A percentile compares a stretch with the other conserved stretches of the same genome.
phyloP scores from a whole-genome alignment of 2,329 filamentous ascomycete genomes.

The Trichoderma breve region DNA sequence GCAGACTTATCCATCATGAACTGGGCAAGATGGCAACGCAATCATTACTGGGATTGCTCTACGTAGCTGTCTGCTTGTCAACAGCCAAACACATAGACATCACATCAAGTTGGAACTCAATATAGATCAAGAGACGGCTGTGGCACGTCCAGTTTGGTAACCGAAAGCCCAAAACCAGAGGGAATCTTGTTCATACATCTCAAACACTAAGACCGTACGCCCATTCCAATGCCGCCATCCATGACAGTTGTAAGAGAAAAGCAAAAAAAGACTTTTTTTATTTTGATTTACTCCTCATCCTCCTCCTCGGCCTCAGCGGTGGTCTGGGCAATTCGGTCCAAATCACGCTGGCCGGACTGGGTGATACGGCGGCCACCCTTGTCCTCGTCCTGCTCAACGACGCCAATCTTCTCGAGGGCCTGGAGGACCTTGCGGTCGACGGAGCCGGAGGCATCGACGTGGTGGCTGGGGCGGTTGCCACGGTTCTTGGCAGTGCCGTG shows the following conservation, averaged over 20 bases:
- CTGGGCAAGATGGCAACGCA: neutral
- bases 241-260: conserved; percentile 22
- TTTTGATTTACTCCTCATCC: conserved; percentile 57
- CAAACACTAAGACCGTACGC: conserved; percentile 43
- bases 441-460: conserved; percentile 91
- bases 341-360: conserved; percentile 96
- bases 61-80: neutral
- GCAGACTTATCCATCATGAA: neutral
- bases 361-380: conserved; percentile 99
- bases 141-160: conserved; percentile 28
- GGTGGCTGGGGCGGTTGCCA: conserved; percentile 83
- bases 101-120: neutral
- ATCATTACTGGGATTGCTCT: neutral
- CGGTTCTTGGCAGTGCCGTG: conserved; percentile 98
- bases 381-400: conserved; percentile 95
- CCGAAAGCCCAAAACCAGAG: conserved; percentile 38
- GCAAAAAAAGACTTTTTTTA: conserved; percentile 24
- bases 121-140: conserved; percentile 12
- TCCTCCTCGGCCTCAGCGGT: conserved; percentile 70
- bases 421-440: conserved; percentile 98
- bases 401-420: conserved; percentile 98
- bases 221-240: conserved; percentile 28
- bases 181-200: conserved; percentile 43
- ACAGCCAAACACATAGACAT: neutral
- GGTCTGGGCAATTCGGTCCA: conserved; percentile 91